Evolutionary conservation across 1,139 yeast genomes (phyloP), one percentile per base, ranked within the genome.

Genomic region (Zygotorulaspora mrakii): DNA sequence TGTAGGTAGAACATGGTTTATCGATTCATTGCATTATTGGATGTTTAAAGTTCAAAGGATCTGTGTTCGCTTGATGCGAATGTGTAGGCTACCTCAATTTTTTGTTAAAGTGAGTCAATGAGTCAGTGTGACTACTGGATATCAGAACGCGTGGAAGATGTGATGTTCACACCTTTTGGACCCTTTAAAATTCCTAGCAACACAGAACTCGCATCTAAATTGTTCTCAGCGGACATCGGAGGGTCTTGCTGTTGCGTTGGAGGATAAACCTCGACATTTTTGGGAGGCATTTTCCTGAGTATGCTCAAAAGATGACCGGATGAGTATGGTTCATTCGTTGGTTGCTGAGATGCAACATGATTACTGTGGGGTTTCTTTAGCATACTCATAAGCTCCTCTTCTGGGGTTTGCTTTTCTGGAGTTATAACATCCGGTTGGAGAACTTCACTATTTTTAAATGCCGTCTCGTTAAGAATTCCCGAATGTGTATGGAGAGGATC

Each of bases 61-160:
- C n/a, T n/a, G n/a, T n/a, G 42, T 28, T 61, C 58, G 22, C 48
- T 47, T 4, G 55, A 42, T 24, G 50, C 48, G 20, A 35, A 25
- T 17, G 33, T 22, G 9, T 24, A 37, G 39, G 11, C 16, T 16
- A 25, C 26, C 9, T 39, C 7, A 10, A 17, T 17, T 20, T 10
- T 33, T 23, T 16, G 27, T 25, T 26, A 13, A 24, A 42, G 28
- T 6, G 37, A 33, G 26, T 37, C 42, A 10, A 23, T 23, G 18
- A 35, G 7, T 7, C 23, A 26, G n/a, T 31, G 17, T 14, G 27
- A 35, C 18, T 28, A 28, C 22, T 31, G 31, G 21, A 16, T 9
- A 16, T 8, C 9, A 18, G 13, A 13, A 29, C n/a, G 13, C 4
- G 18, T n/a, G 12, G 10, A n/a, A 9, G 28, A 11, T 14, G 28